Evolutionary conservation across 2,329 filamentous ascomycete species (phyloP).

Genomic region (Aspergillus fischeri): DNA sequence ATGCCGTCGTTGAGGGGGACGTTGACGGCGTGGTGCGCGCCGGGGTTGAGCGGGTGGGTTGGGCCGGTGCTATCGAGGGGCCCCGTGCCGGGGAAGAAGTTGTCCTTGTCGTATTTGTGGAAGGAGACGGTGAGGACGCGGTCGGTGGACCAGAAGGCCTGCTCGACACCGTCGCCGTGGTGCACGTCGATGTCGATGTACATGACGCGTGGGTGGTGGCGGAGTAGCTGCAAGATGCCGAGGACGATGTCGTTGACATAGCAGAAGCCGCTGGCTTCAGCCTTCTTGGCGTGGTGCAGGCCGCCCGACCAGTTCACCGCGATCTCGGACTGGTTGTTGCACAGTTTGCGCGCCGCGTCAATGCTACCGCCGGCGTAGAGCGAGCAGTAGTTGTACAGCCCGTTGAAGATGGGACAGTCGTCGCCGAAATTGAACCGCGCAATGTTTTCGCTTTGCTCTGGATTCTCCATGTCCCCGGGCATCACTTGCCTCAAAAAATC

Average conservation of each 20-base stretch:
- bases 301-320: slow-evolving; percentile 97
- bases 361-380: slow-evolving; percentile 88
- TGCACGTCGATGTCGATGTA: slow-evolving; percentile 96
- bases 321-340: slow-evolving; percentile 83
- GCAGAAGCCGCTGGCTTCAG: slow-evolving; percentile 92
- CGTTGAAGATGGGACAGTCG: slow-evolving; percentile 95
- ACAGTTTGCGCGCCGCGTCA: slow-evolving; percentile 85
- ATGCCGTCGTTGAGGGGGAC: slow-evolving; percentile 88
- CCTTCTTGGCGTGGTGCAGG: slow-evolving; percentile 92
- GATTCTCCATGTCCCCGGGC: slow-evolving; percentile 64
- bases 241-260: slow-evolving; percentile 99
- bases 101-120: slow-evolving; percentile 85
- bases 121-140: slow-evolving; percentile 91
- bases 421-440: slow-evolving; percentile 83
- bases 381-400: slow-evolving; percentile 90
- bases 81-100: slow-evolving; percentile 91
- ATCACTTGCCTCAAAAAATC: slow-evolving; percentile 75
- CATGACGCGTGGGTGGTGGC: slow-evolving; percentile 76
- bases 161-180: slow-evolving; percentile 85
- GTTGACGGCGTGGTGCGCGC: slow-evolving; percentile 85
- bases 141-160: slow-evolving; percentile 85
- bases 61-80: slow-evolving; percentile 80
- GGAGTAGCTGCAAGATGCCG: slow-evolving; percentile 81
- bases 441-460: slow-evolving; percentile 52
- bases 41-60: slow-evolving; percentile 75